Base-by-base conservation (phyloP, 441 rosid species). In the Populus hybrid region DNA sequence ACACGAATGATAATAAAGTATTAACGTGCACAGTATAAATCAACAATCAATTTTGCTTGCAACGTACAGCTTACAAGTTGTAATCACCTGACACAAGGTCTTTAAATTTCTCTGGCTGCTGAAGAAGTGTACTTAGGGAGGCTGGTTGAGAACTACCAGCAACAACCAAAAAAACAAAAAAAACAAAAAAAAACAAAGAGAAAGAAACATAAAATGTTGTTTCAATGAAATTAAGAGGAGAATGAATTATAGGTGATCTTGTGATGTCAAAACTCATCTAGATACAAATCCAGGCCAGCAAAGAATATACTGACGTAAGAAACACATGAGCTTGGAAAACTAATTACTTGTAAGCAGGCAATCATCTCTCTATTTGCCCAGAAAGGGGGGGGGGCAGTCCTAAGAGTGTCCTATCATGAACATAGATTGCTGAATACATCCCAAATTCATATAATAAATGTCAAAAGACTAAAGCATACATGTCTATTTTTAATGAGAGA, bases 61-160 rank as follows among this genome's bases (percentile, higher is more conserved):
- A 46, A 46, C 57, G 2, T 14, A 12, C 6, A 46, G 1, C 57
- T 46, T 46, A 46, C 6, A 46, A 46, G 57, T 46, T 46, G 6
- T 3, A 46, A 46, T 14, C 57, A 46, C 20, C 20, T 46, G 57
- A 46, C 20, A 46, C 57, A 46, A 14, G 57, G 20, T 46, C 9
- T 46, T 14, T 40, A 94, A 72, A 85, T 84, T 91, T 84, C 97
- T 96, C 86, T 96, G 98, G 94, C 96, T 71, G 86, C 86, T 74
- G 92, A 78, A 80, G 98, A 94, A 73, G 97, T 83, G 40, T 94
- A 96, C 85, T 93, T 94, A 67, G 96, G 97, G 77, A 94, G 97
- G 82, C 77, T 90, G 74, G 82, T 80, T 71, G 88, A 85, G 81
- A 87, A 91, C 99, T 96, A 90, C 50, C 75, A 46, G 18, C 57